A percentile compares a stretch with the other conserved stretches of the same genome.
phyloP scores from a whole-genome alignment of 1,284 basidiomycete species.

The Thecaphora thlaspeos region DNA sequence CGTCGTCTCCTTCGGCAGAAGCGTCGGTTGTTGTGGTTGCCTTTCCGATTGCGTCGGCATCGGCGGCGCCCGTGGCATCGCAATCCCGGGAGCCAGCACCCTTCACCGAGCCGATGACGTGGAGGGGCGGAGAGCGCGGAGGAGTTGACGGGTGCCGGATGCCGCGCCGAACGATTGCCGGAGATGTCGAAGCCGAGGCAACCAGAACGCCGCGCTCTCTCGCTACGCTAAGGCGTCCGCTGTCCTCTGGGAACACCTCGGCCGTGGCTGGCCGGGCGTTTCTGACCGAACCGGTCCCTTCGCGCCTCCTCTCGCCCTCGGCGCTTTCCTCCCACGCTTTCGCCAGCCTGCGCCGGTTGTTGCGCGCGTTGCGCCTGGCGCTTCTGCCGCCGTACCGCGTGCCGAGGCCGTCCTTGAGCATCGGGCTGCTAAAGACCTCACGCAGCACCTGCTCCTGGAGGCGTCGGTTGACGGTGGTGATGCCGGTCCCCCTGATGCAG shows the following conservation, averaged over 20 bases:
- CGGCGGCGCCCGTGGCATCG: too few relatives aligned
- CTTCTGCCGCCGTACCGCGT: conserved; percentile 24
- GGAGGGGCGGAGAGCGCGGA: conserved; percentile 24
- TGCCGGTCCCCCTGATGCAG: conserved; percentile 47
- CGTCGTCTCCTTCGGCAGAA: too few relatives aligned
- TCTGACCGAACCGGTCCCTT: too few relatives aligned
- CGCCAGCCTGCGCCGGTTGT: conserved; percentile 39
- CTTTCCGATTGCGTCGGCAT: too few relatives aligned
- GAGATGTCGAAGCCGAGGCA: conserved; percentile 18
- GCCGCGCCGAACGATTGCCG: conserved; percentile 23
- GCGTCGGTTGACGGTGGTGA: conserved; percentile 54
- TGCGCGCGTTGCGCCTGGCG: conserved; percentile 33
- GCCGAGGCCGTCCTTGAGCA: conserved; percentile 33
- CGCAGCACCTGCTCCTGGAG: conserved; percentile 55
- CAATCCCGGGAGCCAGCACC: too few relatives aligned
- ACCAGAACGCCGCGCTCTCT: conserved; percentile 22
- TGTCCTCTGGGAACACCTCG: not conserved
- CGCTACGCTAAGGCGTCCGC: conserved; percentile 28
- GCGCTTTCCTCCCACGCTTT: conserved; percentile 53
- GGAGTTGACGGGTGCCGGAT: conserved; percentile 25
- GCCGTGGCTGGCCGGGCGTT: too few relatives aligned
- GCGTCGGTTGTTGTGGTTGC: too few relatives aligned
- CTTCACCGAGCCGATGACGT: not conserved
- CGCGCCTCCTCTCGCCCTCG: conserved; percentile 27
- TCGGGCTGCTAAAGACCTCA: conserved; percentile 52